These are phyloP conservation scores for Vinca minor DNA, from an alignment of 257 asterid species.

Conservation along the genomic window DNA sequence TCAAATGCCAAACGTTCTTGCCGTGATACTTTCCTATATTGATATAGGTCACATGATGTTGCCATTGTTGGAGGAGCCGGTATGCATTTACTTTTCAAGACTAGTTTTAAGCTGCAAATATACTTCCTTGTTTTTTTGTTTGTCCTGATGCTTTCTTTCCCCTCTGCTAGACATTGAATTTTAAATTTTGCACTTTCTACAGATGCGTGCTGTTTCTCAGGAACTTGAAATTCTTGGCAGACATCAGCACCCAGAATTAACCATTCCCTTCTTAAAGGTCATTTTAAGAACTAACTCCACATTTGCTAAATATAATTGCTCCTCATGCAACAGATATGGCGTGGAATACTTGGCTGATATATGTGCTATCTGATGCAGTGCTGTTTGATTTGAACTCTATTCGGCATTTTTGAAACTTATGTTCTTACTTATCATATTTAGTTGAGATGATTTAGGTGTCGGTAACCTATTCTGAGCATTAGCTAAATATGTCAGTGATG, in stretches of 20 bases:
- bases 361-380: background rate
- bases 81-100: slow-evolving; percentile 25
- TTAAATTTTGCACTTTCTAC: slow-evolving; percentile 15
- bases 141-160: background rate
- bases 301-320: background rate
- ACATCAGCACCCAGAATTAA: slow-evolving; percentile 77
- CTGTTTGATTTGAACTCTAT: background rate
- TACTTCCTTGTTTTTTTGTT: slow-evolving; percentile 4
- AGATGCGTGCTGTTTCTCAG: slow-evolving; percentile 83
- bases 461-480: background rate
- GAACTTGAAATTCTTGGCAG: slow-evolving; percentile 97
- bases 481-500: background rate
- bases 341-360: background rate
- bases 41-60: slow-evolving; percentile 81
- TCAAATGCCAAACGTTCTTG: slow-evolving; percentile 82
- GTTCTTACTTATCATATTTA: too few species aligned
- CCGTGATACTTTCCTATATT: slow-evolving; percentile 81
- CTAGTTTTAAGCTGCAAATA: slow-evolving; percentile 13
- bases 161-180: slow-evolving; percentile 14
- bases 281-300: slow-evolving; percentile 6
- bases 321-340: background rate
- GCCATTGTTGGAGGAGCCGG: slow-evolving; percentile 97
- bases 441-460: too few species aligned
- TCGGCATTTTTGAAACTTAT: too few species aligned
- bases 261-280: slow-evolving; percentile 88